Evolutionary conservation across 75 land plant genomes (phyloP), one percentile per base, ranked within the genome.

Genomic region (Isoetes taiwanensis): DNA sequence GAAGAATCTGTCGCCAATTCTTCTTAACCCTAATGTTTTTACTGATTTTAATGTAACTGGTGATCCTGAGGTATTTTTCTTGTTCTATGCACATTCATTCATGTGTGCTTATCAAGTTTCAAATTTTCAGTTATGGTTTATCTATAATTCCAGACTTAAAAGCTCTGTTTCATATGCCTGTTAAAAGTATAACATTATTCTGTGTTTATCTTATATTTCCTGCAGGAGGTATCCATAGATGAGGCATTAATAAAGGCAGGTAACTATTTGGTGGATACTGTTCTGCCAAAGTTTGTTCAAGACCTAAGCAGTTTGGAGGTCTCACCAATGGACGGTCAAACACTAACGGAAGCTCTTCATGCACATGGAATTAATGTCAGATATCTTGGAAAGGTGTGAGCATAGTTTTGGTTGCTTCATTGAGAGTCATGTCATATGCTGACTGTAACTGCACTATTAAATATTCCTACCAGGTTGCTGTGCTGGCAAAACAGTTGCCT

Each of bases 271-370:
- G 43, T 63, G 43, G 79, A 84, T 65, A 69, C 71, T 27, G 98
- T 93, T 5, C 67, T 93, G 17, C 88, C 88, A 1, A 91, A 87
- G 72, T 77, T 87, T 64, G 74, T 84, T 9, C 66, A 81, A 61
- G 98, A 93, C 61, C 85, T 93, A 53, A 77, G 77, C 61, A 70
- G 80, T 3, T 81, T 93, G 33, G 98, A 93, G 70, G 90, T 84
- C 28, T 84, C 98, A n/a, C 98, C 98, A 4, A 93, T 93, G 98
- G 98, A 93, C 82, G 98, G 98, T 19, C 98, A 90, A 64, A 93
- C 98, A 34, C 61, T 93, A 43, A 84, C 96, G 59, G 98, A 93
- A 64, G 89, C 98, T 30, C 79, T 93, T 28, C 98, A 93, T 78
- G 98, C 95, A 30, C 98, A 93, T 74, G 98, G 98, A 19, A 84